Evolutionary conservation across 768 basidiomycete species (phyloP).

Genomic region (Calocybe cyanea): DNA sequence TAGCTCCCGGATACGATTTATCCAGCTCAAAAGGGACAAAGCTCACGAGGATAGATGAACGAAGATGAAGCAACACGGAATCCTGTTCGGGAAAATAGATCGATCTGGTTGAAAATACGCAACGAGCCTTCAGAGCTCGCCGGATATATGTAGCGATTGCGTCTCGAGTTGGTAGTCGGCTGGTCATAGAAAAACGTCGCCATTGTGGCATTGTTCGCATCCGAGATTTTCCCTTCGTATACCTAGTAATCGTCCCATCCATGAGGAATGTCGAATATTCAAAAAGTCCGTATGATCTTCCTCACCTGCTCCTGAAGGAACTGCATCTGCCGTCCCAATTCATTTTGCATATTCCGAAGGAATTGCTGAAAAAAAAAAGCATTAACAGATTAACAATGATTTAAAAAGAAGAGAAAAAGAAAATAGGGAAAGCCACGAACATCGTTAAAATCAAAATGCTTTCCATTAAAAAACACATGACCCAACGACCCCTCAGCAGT

Average conservation of each 20-base stretch:
- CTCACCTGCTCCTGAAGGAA: conserved; percentile 73
- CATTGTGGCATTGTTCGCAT: conserved; percentile 47
- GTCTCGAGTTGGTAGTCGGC: conserved; percentile 59
- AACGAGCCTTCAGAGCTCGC: conserved; percentile 40
- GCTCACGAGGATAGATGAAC: conserved; percentile 66
- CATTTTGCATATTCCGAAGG: conserved; percentile 56
- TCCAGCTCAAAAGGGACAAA: not conserved
- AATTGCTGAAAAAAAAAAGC: conserved; percentile 48
- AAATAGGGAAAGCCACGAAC: no score
- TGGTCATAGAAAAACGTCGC: conserved; percentile 88
- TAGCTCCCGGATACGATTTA: not conserved
- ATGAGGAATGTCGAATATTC: not conserved
- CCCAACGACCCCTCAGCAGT: conserved; percentile 40
- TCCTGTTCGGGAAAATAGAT: conserved; percentile 45
- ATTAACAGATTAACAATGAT: not conserved
- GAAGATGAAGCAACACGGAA: conserved; percentile 37
- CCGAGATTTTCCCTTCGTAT: conserved; percentile 53
- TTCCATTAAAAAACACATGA: conserved; percentile 89
- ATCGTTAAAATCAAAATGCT: conserved; percentile 62
- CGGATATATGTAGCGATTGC: conserved; percentile 78
- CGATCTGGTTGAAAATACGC: conserved; percentile 51
- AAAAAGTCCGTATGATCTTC: conserved; percentile 3
- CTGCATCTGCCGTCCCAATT: conserved; percentile 55
- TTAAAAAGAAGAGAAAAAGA: not conserved
- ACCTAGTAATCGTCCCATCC: conserved; percentile 34